Evolutionary conservation across 345 rosid species (phyloP).

Genomic region (Eucalyptus grandis): DNA sequence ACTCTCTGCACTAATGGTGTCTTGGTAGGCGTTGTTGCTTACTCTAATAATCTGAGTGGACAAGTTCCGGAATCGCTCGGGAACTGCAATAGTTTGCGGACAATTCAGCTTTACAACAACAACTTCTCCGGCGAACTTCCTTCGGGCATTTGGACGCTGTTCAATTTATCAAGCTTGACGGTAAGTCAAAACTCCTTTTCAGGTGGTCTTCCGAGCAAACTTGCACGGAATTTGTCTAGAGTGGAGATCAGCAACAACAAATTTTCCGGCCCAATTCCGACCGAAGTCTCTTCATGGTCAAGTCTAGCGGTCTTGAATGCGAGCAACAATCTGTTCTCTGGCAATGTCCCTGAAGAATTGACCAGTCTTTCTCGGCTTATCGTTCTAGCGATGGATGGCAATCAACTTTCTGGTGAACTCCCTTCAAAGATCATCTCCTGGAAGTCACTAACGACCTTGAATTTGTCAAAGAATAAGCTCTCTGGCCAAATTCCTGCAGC

Average conservation of each 20-base stretch:
- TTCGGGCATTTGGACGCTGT: conserved; percentile 44
- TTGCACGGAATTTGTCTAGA: conserved; percentile 60
- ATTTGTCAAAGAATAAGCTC: conserved; percentile 51
- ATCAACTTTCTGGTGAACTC: conserved; percentile 52
- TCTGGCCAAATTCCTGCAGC: conserved; percentile 61
- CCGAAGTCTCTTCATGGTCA: conserved; percentile 34
- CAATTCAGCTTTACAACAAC: conserved; percentile 62
- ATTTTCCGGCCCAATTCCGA: conserved; percentile 71
- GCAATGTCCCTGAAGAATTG: conserved; percentile 40
- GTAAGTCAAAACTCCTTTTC: conserved; percentile 57
- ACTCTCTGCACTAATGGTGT: conserved; percentile 58
- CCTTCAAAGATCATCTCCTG: conserved; percentile 60
- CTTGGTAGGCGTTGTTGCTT: conserved; percentile 50
- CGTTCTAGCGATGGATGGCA: conserved; percentile 37
- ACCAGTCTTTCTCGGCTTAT: conserved; percentile 39
- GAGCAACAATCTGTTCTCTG: conserved; percentile 60
- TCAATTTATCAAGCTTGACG: conserved; percentile 32
- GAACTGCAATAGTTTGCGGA: conserved; percentile 31
- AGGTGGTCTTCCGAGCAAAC: conserved; percentile 45
- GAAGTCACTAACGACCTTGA: conserved; percentile 32
- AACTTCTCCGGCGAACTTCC: conserved; percentile 77
- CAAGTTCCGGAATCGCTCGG: conserved; percentile 57
- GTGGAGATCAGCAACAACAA: conserved; percentile 58
- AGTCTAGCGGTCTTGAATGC: conserved; percentile 42
- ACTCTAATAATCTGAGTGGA: conserved; percentile 53